phyloP scores from a whole-genome alignment of 768 basidiomycete species.

The Macrolepiota fuliginosa region DNA sequence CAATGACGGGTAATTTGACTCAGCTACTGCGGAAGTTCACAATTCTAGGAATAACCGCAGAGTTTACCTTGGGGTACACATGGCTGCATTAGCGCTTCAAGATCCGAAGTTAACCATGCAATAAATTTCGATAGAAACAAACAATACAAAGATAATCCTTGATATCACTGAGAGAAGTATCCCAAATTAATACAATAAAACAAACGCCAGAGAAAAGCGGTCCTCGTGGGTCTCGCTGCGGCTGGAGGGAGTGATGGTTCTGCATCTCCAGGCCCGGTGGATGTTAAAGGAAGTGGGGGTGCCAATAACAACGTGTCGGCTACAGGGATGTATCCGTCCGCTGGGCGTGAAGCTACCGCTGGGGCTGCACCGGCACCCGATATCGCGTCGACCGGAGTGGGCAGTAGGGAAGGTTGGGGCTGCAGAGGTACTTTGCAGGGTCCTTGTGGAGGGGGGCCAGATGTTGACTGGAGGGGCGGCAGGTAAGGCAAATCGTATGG shows the following conservation, averaged over 20 bases:
- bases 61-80: too few relatives aligned
- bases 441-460: background rate
- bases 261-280: background rate
- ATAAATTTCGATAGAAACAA: too few relatives aligned
- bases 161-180: background rate
- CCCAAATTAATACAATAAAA: background rate
- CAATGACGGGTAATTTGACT: too few relatives aligned
- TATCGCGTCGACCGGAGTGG: background rate
- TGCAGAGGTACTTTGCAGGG: background rate
- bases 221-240: background rate
- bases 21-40: too few relatives aligned
- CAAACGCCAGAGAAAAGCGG: background rate
- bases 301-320: background rate
- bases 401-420: background rate
- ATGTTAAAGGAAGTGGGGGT: background rate
- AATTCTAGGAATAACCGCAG: too few relatives aligned
- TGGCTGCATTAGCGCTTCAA: too few relatives aligned
- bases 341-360: background rate
- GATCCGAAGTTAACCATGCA: too few relatives aligned
- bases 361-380: background rate
- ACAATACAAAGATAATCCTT: too few relatives aligned
- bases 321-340: background rate
- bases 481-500: background rate
- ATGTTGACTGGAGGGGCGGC: background rate
- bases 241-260: background rate